A percentile compares a stretch with the other conserved stretches of the same genome.
Conservation (phyloP, 176 grass and related monocot genomes). For the Cenchrus americanus region DNA sequence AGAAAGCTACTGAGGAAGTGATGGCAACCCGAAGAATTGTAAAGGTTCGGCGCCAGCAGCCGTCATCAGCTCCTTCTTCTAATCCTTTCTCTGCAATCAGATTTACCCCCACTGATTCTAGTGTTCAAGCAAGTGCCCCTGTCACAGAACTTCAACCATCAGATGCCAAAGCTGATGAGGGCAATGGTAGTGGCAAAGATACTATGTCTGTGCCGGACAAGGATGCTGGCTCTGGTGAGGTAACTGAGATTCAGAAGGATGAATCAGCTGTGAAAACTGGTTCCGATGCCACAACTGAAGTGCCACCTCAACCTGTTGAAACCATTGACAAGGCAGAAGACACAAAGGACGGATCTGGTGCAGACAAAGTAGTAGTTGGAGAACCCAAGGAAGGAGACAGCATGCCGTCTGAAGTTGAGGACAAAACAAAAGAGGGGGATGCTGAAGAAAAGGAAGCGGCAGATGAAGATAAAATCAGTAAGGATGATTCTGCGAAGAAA, state of each 20-base stretch:
- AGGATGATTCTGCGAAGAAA: conserved; percentile 40
- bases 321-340: conserved; percentile 50
- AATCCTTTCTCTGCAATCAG: conserved; percentile 88
- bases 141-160: conserved; percentile 43
- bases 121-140: conserved; percentile 48
- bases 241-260: conserved; percentile 31
- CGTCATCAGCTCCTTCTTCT: conserved; percentile 50
- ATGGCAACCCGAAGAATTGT: conserved; percentile 88
- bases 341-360: conserved; percentile 40
- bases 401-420: conserved; percentile 44
- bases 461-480: conserved; percentile 52
- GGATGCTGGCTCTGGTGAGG: conserved; percentile 31
- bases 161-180: conserved; percentile 49
- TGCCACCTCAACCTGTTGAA: conserved; percentile 35
- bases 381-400: conserved; percentile 48
- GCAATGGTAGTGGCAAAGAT: conserved; percentile 48
- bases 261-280: conserved; percentile 20
- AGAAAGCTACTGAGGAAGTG: conserved; percentile 97
- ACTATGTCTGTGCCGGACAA: conserved; percentile 10
- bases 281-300: conserved; percentile 27
- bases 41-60: conserved; percentile 74
- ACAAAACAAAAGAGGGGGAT: conserved; percentile 41
- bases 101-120: conserved; percentile 58
- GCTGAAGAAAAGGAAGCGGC: conserved; percentile 48
- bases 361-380: conserved; percentile 35